Percentiles rank a stretch among this genome's conserved stretches.
phyloP scores from a whole-genome alignment of 495 filamentous ascomycete species.

The Hypoxylon trugodes region DNA sequence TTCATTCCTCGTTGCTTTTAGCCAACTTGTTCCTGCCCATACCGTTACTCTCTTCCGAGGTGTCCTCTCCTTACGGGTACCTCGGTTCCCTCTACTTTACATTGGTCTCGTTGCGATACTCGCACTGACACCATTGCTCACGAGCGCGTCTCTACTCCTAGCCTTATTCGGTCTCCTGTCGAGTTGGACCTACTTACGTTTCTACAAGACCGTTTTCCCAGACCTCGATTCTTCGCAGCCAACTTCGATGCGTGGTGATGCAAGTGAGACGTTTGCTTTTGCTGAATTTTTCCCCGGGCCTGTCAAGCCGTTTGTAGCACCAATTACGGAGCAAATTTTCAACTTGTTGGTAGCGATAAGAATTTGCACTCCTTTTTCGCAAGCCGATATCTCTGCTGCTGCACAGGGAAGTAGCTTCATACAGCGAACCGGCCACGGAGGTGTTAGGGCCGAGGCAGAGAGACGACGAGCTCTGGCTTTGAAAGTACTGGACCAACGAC shows the following conservation, averaged over 20 bases:
- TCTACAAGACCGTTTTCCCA: slow-evolving; percentile 79
- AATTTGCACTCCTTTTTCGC: slow-evolving; percentile 86
- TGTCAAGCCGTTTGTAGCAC: slow-evolving; percentile 77
- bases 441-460: slow-evolving; percentile 90
- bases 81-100: slow-evolving; percentile 88
- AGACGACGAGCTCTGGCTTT: slow-evolving; percentile 86
- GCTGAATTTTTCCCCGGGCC: slow-evolving; percentile 94
- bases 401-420: slow-evolving; percentile 60
- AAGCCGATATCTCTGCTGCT: slow-evolving; percentile 81
- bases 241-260: slow-evolving; percentile 76
- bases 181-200: slow-evolving; percentile 95
- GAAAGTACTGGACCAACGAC: slow-evolving; percentile 88
- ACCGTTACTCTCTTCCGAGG: slow-evolving; percentile 94
- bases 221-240: slow-evolving; percentile 71
- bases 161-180: slow-evolving; percentile 83
- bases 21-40: slow-evolving; percentile 96
- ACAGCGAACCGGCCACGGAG: slow-evolving; percentile 70
- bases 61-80: slow-evolving; percentile 85
- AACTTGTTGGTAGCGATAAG: slow-evolving; percentile 73
- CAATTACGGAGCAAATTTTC: slow-evolving; percentile 78
- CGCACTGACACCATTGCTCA: slow-evolving; percentile 80
- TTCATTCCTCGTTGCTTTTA: slow-evolving; percentile 96
- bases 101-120: slow-evolving; percentile 79
- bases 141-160: slow-evolving; percentile 83
- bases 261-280: slow-evolving; percentile 94